These are phyloP conservation scores for Penicillium sclerotiorum DNA, from an alignment of 2,329 filamentous ascomycete genomes.

Conservation along the genomic window DNA sequence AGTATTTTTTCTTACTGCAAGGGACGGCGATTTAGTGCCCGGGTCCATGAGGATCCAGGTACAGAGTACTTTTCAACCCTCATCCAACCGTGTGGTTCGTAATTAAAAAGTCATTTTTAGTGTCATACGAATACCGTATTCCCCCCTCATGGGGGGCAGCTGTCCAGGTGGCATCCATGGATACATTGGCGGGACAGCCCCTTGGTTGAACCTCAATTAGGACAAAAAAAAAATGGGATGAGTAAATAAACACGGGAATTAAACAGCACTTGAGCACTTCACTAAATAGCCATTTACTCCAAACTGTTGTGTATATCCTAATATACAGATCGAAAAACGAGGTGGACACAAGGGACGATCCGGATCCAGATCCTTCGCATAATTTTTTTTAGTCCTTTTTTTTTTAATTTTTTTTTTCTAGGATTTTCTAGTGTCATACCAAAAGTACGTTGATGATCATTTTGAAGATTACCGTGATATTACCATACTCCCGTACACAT, in stretches of 20 bases:
- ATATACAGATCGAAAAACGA: constrained; percentile 18
- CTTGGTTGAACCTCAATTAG: no score
- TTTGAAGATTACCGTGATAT: background rate
- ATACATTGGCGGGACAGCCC: background rate
- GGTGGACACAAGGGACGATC: constrained; percentile 23
- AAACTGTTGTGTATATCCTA: background rate
- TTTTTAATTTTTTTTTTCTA: background rate
- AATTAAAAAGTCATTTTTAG: background rate
- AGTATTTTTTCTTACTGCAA: no score
- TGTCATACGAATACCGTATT: background rate
- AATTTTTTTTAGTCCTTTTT: constrained; percentile 13
- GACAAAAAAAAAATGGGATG: background rate
- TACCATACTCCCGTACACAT: background rate
- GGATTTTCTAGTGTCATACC: constrained; percentile 8
- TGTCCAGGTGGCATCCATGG: background rate
- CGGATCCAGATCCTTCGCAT: constrained; percentile 24
- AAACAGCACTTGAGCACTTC: background rate
- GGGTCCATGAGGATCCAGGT: no score
- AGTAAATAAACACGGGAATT: background rate
- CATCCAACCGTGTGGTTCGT: background rate
- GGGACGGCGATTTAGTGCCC: no score
- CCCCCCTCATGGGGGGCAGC: no score
- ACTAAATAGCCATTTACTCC: background rate
- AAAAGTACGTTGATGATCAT: no score
- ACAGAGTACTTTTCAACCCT: background rate